phyloP scores from a whole-genome alignment of 129 eudicot species.

The Silybum marianum region DNA sequence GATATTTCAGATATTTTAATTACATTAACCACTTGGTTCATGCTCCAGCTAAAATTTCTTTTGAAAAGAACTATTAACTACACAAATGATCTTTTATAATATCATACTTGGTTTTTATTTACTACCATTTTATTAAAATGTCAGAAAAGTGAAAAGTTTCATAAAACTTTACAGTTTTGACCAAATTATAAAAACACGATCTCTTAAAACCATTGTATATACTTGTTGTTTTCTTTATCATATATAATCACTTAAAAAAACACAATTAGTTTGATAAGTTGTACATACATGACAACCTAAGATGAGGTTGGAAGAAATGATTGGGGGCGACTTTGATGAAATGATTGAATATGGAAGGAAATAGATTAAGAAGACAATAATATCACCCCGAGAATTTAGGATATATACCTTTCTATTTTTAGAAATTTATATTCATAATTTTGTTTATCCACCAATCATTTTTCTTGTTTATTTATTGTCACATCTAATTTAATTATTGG shows the following conservation, averaged over 20 bases:
- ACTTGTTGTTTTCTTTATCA: too few species aligned
- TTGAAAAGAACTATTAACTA: not conserved
- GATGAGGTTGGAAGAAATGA: not conserved
- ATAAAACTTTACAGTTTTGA: not conserved
- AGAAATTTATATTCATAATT: constrained; percentile 5
- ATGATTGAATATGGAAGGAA: not conserved
- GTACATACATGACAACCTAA: constrained; percentile 5
- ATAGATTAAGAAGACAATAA: not conserved
- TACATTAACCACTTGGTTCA: not conserved
- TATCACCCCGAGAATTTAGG: constrained; percentile 15
- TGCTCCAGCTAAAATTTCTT: not conserved
- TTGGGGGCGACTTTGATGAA: not conserved
- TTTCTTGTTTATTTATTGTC: not conserved
- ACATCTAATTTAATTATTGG: not conserved
- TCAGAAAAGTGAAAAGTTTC: not conserved
- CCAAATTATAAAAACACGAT: not conserved
- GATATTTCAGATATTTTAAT: not conserved
- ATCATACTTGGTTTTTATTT: too few species aligned
- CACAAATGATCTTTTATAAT: too few species aligned
- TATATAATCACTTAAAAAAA: not conserved
- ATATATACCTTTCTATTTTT: constrained; percentile 16
- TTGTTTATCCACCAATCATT: constrained; percentile 20
- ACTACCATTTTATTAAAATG: too few species aligned
- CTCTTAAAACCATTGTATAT: too few species aligned
- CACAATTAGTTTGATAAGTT: not conserved